A percentile compares a stretch with the other conserved stretches of the same genome.
These are phyloP conservation scores for Ichthyophonus hoferi DNA, from an alignment of 208 protist genomes.

Conservation along the genomic window DNA sequence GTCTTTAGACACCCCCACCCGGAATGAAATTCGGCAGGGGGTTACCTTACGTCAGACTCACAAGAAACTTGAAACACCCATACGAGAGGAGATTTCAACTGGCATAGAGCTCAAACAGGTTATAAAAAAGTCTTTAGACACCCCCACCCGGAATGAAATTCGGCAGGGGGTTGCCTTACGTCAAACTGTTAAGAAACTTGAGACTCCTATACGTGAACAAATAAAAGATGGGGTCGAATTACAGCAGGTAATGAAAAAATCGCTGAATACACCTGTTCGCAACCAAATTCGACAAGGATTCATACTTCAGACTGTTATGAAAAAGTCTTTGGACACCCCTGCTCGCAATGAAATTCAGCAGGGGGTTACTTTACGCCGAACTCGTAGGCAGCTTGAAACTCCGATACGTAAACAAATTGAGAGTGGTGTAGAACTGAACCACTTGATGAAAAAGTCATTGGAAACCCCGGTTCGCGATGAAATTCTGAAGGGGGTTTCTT, in stretches of 20 bases:
- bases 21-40: conserved; percentile 3
- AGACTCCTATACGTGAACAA: conserved; percentile 11
- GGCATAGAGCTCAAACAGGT: conserved; percentile 1
- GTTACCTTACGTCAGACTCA: neutral
- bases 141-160: conserved; percentile 18
- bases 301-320: conserved; percentile 8
- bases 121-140: conserved; percentile 38
- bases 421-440: neutral
- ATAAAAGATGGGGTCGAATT: conserved; percentile 1
- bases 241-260: conserved; percentile 7
- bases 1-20: conserved; percentile 22
- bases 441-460: neutral
- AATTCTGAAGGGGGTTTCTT: no score
- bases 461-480: neutral
- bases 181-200: conserved; percentile 10
- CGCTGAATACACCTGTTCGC: conserved; percentile 11
- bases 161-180: neutral
- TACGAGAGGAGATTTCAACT: neutral
- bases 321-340: conserved; percentile 34
- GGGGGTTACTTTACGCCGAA: neutral
- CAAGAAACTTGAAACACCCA: conserved; percentile 29
- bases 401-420: conserved; percentile 16
- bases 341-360: conserved; percentile 14
- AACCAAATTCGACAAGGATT: neutral
- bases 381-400: neutral